Conservation (phyloP, 2,329 filamentous ascomycete species). For the Phaeomoniella chlamydospora region DNA sequence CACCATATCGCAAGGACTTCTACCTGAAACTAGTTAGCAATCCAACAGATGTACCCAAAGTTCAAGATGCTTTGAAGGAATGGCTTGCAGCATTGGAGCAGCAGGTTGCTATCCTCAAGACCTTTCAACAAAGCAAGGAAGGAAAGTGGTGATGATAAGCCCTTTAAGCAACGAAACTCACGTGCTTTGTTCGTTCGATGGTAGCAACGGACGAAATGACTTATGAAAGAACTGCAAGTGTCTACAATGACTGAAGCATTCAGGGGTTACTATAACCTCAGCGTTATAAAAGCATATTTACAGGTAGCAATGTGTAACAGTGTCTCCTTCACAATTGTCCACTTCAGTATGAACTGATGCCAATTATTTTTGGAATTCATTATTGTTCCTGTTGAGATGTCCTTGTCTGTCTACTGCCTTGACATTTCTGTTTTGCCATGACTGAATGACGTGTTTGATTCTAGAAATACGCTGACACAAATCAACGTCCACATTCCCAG, state of each 20-base stretch:
- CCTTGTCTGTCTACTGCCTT: no score
- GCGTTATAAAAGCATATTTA: no score
- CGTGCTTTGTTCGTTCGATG: not conserved
- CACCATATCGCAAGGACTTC: constrained; percentile 87
- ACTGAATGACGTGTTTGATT: no score
- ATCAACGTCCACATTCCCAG: no score
- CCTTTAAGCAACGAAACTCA: not conserved
- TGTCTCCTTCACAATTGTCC: no score
- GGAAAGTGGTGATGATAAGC: constrained; percentile 21
- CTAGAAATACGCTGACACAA: no score
- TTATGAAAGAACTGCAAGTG: not conserved
- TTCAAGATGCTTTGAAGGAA: constrained; percentile 46
- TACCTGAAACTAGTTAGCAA: constrained; percentile 59
- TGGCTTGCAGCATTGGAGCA: constrained; percentile 71
- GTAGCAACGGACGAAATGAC: not conserved
- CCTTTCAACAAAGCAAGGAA: constrained; percentile 42
- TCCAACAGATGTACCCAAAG: constrained; percentile 25
- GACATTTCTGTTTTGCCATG: no score
- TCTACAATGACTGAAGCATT: not conserved
- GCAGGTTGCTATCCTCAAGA: constrained; percentile 61
- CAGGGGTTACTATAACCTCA: no score
- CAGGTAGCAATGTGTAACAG: no score
- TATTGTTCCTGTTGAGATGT: no score
- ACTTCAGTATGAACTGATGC: constrained; percentile 10
- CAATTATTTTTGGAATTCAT: constrained; percentile 9